Evolutionary conservation across 169 alveolate genomes (phyloP), one percentile per base, ranked within the genome.

Genomic region (Neospora caninum): DNA sequence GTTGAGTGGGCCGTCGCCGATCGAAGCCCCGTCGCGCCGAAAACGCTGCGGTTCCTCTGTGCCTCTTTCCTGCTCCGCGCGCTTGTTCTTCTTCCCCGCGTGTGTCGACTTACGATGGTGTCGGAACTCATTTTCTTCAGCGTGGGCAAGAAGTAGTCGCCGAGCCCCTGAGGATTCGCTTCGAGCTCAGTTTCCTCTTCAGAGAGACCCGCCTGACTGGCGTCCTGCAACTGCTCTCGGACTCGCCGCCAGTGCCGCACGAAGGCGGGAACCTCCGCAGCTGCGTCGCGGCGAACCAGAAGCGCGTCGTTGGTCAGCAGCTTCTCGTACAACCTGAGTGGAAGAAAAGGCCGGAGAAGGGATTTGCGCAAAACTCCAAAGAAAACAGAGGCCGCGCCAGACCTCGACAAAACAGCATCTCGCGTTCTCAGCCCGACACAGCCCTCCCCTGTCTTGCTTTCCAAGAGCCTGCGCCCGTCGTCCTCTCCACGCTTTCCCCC

Each of bases 261-360:
- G 36, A 82, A 82, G 39, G 89, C n/a, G 7, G 89, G 89, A 7
- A 82, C 64, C 27, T 82, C 89, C 42, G 25, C 38, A 2, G 64
- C 89, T 4, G 89, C 89, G 41, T 82, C 89, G 69, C 89, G 89
- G 29, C 41, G n/a, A 13, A 82, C 89, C 38, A 82, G 89, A 38
- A 82, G 67, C 34, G 89, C 89, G 25, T 82, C 89, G 41, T 43
- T 4, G 67, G 38, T 31, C 53, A 82, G 67, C 34, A 82, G 89
- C 38, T 82, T 82, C 67, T 82, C 89, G 39, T 39, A 82, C 34
- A 82, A 10, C 10, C 89, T 82, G 67, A n/a, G 34, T 4, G 38
- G 34, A 38, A 80, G 31, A 9, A 31, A 10, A 31, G 88, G 1
- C 43, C 53, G 88, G 9, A 41, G 27, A 31, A 80, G 53, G 9